phyloP scores from a whole-genome alignment of 179 eudicot species.

The Heliamphora pulchella region DNA sequence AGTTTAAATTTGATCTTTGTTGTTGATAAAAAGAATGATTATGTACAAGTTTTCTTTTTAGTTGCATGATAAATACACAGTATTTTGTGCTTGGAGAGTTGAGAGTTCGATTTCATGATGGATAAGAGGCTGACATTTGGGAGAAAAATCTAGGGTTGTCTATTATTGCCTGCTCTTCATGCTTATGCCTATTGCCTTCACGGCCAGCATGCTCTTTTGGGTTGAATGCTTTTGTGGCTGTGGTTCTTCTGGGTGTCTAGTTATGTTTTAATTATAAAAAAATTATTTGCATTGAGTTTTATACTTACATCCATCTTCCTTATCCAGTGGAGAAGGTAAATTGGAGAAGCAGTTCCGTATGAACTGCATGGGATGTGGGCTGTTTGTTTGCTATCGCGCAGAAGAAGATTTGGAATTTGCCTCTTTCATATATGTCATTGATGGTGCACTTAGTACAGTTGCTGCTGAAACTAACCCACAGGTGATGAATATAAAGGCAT shows the following conservation, averaged over 20 bases:
- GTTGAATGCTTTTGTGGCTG: neutral
- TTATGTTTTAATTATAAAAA: neutral
- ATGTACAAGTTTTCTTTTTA: neutral
- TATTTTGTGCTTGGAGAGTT: neutral
- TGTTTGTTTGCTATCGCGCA: conserved; percentile 89
- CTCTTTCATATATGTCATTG: conserved; percentile 62
- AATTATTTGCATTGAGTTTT: neutral
- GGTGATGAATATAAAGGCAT: conserved; percentile 28
- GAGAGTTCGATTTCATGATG: conserved; percentile 4
- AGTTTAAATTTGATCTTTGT: too few species aligned
- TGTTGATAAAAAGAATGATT: neutral
- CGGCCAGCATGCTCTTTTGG: neutral
- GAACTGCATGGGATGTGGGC: conserved; percentile 87
- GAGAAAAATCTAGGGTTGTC: neutral
- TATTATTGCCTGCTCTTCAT: neutral
- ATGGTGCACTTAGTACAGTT: conserved; percentile 86
- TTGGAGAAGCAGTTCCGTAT: conserved; percentile 84
- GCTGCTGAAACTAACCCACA: conserved; percentile 98
- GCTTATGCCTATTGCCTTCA: neutral
- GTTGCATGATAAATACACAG: neutral
- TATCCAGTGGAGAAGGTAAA: conserved; percentile 84
- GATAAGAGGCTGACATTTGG: neutral
- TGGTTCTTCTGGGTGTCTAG: neutral
- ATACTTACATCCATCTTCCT: neutral
- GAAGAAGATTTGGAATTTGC: conserved; percentile 82